A percentile compares a stretch with the other conserved stretches of the same genome.
phyloP scores from a whole-genome alignment of 345 rosid species.

The Gossypium arboreum region DNA sequence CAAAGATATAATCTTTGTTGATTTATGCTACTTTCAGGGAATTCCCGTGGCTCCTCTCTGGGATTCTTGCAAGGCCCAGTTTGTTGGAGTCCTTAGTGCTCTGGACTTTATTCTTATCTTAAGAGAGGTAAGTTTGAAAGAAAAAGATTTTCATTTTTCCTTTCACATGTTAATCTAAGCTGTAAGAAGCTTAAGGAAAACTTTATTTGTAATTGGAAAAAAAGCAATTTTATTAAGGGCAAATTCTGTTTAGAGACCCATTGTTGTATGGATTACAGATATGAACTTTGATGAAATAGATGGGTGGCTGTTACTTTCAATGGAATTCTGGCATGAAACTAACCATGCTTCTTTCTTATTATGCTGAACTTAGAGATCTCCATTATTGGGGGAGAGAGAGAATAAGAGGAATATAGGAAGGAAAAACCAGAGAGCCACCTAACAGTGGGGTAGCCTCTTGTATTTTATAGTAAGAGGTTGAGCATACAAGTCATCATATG shows the following conservation, averaged over 20 bases:
- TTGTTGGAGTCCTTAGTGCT: constrained; percentile 85
- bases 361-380: neutral
- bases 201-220: neutral
- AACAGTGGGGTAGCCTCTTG: neutral
- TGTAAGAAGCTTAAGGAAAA: neutral
- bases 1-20: constrained; percentile 16
- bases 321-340: neutral
- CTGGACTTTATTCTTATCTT: constrained; percentile 74
- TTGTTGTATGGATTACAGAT: neutral
- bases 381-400: neutral
- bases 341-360: neutral
- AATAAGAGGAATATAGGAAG: neutral
- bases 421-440: neutral
- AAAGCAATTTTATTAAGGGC: neutral
- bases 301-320: neutral
- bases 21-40: constrained; percentile 47
- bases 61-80: constrained; percentile 60
- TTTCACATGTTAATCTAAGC: constrained; percentile 4
- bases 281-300: neutral
- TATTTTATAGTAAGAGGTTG: neutral
- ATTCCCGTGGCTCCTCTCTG: constrained; percentile 83
- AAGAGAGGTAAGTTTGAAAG: constrained; percentile 51
- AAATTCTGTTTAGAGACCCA: neutral
- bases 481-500: neutral
- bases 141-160: neutral